A percentile compares a stretch with the other conserved stretches of the same genome.
Conservation (phyloP, 1,284 basidiomycete genomes). For the Sanghuangporus baumii region DNA sequence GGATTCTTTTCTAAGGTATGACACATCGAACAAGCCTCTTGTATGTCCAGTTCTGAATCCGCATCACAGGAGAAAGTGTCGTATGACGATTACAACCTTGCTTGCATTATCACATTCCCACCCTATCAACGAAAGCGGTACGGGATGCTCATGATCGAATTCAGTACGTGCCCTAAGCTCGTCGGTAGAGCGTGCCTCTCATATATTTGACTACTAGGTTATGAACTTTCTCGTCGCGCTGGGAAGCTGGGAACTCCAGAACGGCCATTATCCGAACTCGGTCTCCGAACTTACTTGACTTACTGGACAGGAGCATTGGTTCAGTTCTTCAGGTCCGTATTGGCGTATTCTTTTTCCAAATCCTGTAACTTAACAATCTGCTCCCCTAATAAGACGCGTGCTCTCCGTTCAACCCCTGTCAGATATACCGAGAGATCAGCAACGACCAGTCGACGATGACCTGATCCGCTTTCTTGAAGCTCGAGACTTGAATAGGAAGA, state of each 20-base stretch:
- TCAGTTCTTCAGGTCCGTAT: conserved; percentile 66
- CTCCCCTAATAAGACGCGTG: conserved; percentile 15
- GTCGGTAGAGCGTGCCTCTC: background rate
- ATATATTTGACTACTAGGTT: conserved; percentile 47
- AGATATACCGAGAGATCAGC: conserved; percentile 1
- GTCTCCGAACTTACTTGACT: conserved; percentile 85
- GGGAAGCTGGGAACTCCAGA: conserved; percentile 89
- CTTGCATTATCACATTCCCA: conserved; percentile 94
- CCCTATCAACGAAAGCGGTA: conserved; percentile 89
- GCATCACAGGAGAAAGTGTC: conserved; percentile 85
- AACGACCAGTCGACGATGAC: conserved; percentile 6
- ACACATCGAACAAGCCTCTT: background rate
- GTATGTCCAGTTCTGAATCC: conserved; percentile 4
- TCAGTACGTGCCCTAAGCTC: conserved; percentile 62
- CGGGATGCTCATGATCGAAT: conserved; percentile 96
- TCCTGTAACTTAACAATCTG: background rate
- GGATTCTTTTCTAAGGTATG: conserved; percentile 94
- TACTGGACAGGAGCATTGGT: conserved; percentile 88
- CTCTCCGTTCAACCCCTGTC: conserved; percentile 17
- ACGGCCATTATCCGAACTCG: conserved; percentile 90
- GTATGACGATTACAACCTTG: conserved; percentile 96
- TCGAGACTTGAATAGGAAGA: background rate
- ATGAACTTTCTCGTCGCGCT: conserved; percentile 80
- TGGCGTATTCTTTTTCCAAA: conserved; percentile 10
- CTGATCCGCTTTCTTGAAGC: conserved; percentile 10